Conservation (phyloP, 495 filamentous ascomycete species). For the Hyaloscypha finlandica region DNA sequence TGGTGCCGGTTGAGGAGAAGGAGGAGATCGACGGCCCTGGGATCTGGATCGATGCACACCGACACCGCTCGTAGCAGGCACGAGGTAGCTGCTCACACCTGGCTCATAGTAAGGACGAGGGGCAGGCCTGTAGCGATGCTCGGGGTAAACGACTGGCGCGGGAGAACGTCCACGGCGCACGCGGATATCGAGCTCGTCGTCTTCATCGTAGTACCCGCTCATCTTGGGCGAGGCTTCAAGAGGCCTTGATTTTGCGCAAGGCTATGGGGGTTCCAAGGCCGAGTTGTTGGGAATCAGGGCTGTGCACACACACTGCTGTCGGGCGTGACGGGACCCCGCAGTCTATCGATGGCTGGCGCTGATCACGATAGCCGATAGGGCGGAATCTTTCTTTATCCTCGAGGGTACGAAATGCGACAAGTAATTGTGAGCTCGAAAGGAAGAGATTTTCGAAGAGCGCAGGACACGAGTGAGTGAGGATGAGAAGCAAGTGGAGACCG, state of each 20-base stretch:
- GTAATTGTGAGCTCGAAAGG: background rate
- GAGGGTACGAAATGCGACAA: background rate
- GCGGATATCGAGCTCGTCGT: slow-evolving; percentile 48
- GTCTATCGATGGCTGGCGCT: slow-evolving; percentile 2
- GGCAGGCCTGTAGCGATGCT: slow-evolving; percentile 21
- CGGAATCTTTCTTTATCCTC: background rate
- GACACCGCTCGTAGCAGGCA: slow-evolving; percentile 15
- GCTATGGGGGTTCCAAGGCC: background rate
- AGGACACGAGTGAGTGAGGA: background rate
- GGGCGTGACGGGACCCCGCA: slow-evolving; percentile 11
- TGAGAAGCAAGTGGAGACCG: background rate
- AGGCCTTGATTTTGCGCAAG: slow-evolving; percentile 9
- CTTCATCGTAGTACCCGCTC: slow-evolving; percentile 36
- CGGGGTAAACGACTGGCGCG: slow-evolving; percentile 31
- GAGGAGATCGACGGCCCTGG: slow-evolving; percentile 22
- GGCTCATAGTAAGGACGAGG: slow-evolving; percentile 17
- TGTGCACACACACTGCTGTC: slow-evolving; percentile 10
- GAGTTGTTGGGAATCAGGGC: slow-evolving; percentile 8
- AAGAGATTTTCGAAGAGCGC: background rate
- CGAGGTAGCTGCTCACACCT: slow-evolving; percentile 12
- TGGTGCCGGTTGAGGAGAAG: slow-evolving; percentile 33
- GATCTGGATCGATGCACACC: slow-evolving; percentile 19
- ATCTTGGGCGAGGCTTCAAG: slow-evolving; percentile 21
- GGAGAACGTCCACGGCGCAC: slow-evolving; percentile 41
- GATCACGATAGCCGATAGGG: slow-evolving; percentile 23